phyloP scores from a whole-genome alignment of 2,329 filamentous ascomycete genomes.

The Botrytis aclada region DNA sequence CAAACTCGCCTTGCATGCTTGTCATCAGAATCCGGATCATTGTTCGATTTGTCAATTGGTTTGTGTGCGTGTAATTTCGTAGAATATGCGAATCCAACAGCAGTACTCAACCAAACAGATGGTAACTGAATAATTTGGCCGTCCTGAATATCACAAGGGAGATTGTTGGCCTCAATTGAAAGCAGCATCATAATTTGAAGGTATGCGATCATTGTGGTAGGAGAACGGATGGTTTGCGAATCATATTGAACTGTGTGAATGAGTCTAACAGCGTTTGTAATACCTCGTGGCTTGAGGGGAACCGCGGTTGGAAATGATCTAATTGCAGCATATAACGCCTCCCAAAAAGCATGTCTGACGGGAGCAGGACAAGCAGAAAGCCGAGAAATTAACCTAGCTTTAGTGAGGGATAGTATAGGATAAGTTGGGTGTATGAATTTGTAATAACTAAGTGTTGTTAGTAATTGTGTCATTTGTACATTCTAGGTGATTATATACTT shows the following conservation, averaged over 20 bases:
- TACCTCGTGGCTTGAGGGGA: constrained; percentile 37
- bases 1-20: constrained; percentile 63
- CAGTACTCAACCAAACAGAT: constrained; percentile 59
- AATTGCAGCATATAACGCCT: constrained; percentile 59
- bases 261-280: constrained; percentile 44
- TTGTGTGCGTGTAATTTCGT: constrained; percentile 57
- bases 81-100: constrained; percentile 62
- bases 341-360: constrained; percentile 62
- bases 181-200: constrained; percentile 66
- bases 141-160: constrained; percentile 37
- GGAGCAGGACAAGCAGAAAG: constrained; percentile 54
- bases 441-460: constrained; percentile 54
- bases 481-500: constrained; percentile 34
- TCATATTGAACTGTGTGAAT: constrained; percentile 46
- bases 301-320: constrained; percentile 48
- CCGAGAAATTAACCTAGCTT: constrained; percentile 52
- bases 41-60: constrained; percentile 42
- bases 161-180: constrained; percentile 62
- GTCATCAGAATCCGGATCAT: constrained; percentile 58
- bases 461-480: background rate
- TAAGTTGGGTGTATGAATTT: constrained; percentile 63
- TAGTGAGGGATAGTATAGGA: constrained; percentile 60
- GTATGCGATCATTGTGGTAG: constrained; percentile 50
- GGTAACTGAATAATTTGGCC: constrained; percentile 45
- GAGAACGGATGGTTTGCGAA: constrained; percentile 41